A percentile compares a stretch with the other conserved stretches of the same genome.
These are phyloP conservation scores for Dryas integrifolia DNA, from an alignment of 331 rosid genomes.

Conservation along the genomic window DNA sequence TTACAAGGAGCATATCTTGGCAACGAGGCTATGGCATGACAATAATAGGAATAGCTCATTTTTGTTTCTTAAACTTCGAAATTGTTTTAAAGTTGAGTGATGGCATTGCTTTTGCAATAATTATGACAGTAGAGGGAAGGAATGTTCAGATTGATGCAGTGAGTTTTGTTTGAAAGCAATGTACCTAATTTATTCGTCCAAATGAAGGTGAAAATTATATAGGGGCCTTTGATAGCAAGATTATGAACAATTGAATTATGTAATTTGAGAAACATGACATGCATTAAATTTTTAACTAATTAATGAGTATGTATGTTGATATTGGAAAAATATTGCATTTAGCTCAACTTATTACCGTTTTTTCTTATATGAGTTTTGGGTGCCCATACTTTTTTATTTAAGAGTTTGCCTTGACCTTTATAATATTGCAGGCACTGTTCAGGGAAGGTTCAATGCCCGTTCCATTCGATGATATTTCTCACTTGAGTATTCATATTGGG, in stretches of 20 bases:
- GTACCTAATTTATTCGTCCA: no score
- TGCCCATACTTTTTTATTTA: no score
- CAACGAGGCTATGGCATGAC: not conserved
- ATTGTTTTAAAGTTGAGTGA: not conserved
- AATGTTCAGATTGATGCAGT: no score
- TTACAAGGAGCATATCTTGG: not conserved
- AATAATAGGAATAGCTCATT: not conserved
- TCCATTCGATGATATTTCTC: not conserved
- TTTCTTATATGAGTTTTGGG: not conserved
- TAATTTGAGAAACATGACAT: not conserved
- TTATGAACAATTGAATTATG: not conserved
- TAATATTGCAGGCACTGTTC: not conserved
- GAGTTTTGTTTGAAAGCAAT: no score
- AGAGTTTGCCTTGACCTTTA: not conserved
- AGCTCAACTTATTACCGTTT: not conserved
- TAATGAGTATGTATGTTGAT: not conserved
- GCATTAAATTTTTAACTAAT: not conserved
- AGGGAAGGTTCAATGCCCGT: not conserved
- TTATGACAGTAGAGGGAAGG: no score
- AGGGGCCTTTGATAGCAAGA: no score
- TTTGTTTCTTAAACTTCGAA: not conserved
- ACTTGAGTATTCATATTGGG: not conserved
- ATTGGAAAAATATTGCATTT: no score
- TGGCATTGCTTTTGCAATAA: not conserved
- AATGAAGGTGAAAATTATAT: no score